phyloP scores from a whole-genome alignment of 495 filamentous ascomycete species.

The Cladorrhinum samala region DNA sequence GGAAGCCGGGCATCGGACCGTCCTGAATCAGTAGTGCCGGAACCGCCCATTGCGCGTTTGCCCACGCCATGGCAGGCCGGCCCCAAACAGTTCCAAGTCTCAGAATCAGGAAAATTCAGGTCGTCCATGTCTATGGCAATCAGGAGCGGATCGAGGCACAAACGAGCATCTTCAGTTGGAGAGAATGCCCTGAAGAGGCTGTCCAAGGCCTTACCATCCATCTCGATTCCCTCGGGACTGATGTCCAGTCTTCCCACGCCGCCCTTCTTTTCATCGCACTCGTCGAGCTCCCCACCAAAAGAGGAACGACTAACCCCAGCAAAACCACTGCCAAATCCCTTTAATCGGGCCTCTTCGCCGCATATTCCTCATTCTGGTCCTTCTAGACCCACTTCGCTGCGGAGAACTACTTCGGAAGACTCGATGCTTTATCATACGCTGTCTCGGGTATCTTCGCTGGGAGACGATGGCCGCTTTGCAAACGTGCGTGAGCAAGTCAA shows the following conservation, averaged over 20 bases:
- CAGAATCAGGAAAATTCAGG: constrained; percentile 24
- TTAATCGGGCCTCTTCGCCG: neutral
- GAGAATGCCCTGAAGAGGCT: constrained; percentile 42
- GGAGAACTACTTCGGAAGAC: constrained; percentile 66
- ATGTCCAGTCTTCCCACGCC: constrained; percentile 41
- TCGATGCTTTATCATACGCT: constrained; percentile 62
- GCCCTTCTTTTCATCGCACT: constrained; percentile 37
- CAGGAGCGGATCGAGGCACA: constrained; percentile 24
- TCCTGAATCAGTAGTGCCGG: neutral
- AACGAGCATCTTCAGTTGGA: constrained; percentile 36
- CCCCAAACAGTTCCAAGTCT: constrained; percentile 37
- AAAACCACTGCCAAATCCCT: constrained; percentile 10
- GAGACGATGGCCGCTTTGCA: constrained; percentile 78
- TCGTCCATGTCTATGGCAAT: constrained; percentile 37
- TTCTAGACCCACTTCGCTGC: constrained; percentile 34
- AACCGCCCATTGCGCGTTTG: constrained; percentile 19
- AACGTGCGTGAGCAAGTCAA: constrained; percentile 76
- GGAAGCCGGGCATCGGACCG: neutral
- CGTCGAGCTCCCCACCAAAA: constrained; percentile 25
- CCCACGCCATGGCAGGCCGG: constrained; percentile 50
- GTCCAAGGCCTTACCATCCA: constrained; percentile 46
- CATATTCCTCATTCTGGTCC: neutral
- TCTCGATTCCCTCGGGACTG: constrained; percentile 42
- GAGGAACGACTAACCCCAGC: constrained; percentile 11
- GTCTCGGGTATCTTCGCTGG: constrained; percentile 74